A percentile compares a stretch with the other conserved stretches of the same genome.
Conservation (phyloP, 2,329 filamentous ascomycete species). For the Parafenestella ontariensis region DNA sequence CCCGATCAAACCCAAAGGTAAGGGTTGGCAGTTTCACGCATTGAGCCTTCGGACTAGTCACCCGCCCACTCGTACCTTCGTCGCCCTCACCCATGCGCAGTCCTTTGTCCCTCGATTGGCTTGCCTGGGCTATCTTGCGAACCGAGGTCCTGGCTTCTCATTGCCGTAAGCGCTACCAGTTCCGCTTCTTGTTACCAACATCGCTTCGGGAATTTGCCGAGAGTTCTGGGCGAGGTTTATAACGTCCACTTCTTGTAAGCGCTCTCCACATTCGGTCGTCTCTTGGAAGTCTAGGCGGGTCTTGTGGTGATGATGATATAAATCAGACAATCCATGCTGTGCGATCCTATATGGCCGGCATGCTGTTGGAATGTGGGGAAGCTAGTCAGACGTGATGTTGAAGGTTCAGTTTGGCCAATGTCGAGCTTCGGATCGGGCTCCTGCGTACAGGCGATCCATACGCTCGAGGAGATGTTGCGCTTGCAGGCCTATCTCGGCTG, state of each 20-base stretch:
- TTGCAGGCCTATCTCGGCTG: no score
- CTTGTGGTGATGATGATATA: neutral
- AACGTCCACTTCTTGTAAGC: no score
- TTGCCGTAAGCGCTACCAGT: constrained; percentile 1
- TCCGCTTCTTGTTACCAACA: no score
- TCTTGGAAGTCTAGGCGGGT: neutral
- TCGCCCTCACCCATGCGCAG: neutral
- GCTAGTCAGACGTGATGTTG: constrained; percentile 6
- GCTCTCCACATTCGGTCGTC: neutral
- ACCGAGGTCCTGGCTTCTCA: neutral
- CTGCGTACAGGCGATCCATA: neutral
- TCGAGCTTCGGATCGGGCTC: neutral
- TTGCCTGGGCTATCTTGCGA: neutral
- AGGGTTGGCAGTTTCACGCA: constrained; percentile 1
- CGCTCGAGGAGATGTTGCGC: constrained; percentile 2
- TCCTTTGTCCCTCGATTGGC: neutral
- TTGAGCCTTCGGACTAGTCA: neutral
- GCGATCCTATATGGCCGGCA: constrained; percentile 2
- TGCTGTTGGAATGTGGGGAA: constrained; percentile 7
- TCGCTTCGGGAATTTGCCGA: no score
- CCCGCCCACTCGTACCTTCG: neutral
- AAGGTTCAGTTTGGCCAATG: constrained; percentile 1
- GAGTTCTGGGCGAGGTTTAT: no score
- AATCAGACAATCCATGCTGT: neutral
- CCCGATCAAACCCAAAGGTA: neutral